phyloP scores from a whole-genome alignment of 805 yeast species.

The Candida methanosorbosa region DNA sequence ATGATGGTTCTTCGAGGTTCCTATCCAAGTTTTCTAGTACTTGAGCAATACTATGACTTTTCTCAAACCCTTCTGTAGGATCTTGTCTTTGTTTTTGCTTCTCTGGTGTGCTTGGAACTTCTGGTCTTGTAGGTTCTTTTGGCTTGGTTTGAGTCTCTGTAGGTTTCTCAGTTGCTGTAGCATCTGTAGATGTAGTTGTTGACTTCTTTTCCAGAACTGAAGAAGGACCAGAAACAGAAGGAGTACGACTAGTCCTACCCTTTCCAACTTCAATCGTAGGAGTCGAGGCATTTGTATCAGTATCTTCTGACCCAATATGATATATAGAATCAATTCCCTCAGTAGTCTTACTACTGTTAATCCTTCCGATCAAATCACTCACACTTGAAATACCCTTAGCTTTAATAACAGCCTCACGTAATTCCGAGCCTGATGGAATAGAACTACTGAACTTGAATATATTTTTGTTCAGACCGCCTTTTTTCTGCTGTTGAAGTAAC shows the following conservation, averaged over 20 bases:
- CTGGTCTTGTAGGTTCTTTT: too few species aligned
- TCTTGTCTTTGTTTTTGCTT: too few species aligned
- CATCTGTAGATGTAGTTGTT: background rate
- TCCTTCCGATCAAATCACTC: slow-evolving; percentile 56
- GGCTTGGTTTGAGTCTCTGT: background rate
- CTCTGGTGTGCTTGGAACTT: too few species aligned
- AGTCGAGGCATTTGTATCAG: too few species aligned
- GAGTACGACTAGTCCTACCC: too few species aligned
- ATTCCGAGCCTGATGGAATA: slow-evolving; percentile 46
- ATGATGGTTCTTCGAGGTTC: slow-evolving; percentile 9
- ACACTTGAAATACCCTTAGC: slow-evolving; percentile 72
- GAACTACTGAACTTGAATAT: slow-evolving; percentile 22
- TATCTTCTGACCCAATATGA: slow-evolving; percentile 6
- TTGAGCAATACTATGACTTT: too few species aligned
- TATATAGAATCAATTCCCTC: slow-evolving; percentile 15
- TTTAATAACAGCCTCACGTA: slow-evolving; percentile 54
- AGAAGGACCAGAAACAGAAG: background rate
- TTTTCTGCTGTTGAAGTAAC: slow-evolving; percentile 1
- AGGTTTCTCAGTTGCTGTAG: background rate
- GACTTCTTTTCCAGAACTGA: background rate
- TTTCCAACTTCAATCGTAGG: too few species aligned
- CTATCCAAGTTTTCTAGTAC: background rate
- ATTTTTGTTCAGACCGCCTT: slow-evolving; percentile 1
- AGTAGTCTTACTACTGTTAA: slow-evolving; percentile 26
- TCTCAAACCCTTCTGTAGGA: background rate